Base-by-base conservation (phyloP, 805 yeast genomes). In the Candida anglica region DNA sequence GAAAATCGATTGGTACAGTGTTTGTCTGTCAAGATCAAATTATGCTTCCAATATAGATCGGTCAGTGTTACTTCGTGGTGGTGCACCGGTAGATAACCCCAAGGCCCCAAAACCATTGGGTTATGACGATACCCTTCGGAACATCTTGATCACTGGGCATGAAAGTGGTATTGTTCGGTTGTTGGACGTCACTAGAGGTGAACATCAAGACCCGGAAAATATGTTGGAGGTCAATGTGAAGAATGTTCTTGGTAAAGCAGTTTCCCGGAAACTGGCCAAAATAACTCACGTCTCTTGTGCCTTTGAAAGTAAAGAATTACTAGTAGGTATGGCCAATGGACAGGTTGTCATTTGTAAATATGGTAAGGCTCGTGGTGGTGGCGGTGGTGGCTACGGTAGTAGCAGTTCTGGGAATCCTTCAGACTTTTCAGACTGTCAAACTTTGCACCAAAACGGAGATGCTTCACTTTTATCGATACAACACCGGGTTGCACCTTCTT, bases 151-250 rank as follows among this genome's bases (percentile, higher is more conserved):
- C 1, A 80, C 95, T 0, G 98, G 97, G 0, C 96, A 93, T 51
- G 75, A 79, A 22, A 82, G 82, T 53, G 98, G 97, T 0, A 73
- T 81, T 22, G 76, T 93, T 0, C 71, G 96, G 34, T 66, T 91
- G 7, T 81, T 88, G 79, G 95, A 91, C 58, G 81, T 87, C 0
- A 78, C 94, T 0, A 77, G 79, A 37, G 83, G 84, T 15, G 96
- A 86, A 30, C 55, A 49, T 16, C 56, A 45, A 31, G 65, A 57
- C 16, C 44, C 53, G 7, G 66, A 59, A 31, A 50, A 49, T 23
- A 43, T 50, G 6, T 47, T 66, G 1, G 66, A 61, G 40, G 43
- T 65, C 20, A 52, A 58, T 34, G 50, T 66, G 30, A 50, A 51
- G 21, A 63, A 58, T 25, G 58, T 66, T 1, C 49, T 66, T 27